Conservation (phyloP, 345 rosid genomes). For the Aegle marmelos region DNA sequence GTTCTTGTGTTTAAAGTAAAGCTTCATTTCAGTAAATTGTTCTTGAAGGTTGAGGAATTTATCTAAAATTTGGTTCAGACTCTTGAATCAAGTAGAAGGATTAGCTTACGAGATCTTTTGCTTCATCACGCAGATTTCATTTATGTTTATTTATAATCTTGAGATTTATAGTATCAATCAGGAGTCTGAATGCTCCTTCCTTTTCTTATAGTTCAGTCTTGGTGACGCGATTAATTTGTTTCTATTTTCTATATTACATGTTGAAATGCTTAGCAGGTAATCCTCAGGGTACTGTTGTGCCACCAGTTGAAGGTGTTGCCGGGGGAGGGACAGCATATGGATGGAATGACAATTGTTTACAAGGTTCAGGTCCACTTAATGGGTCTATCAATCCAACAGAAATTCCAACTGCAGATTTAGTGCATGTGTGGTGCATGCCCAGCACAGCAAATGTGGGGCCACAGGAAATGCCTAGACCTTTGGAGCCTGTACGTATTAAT, state of each 20-base stretch:
- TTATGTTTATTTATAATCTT: too few relatives aligned
- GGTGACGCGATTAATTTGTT: neutral
- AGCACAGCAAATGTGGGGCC: conserved; percentile 77
- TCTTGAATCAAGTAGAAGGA: neutral
- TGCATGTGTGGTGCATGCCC: conserved; percentile 86
- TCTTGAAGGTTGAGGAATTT: neutral
- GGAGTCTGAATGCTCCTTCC: too few relatives aligned
- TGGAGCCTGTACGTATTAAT: conserved; percentile 70
- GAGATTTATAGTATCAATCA: too few relatives aligned
- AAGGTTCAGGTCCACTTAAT: conserved; percentile 34
- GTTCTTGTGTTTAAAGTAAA: neutral
- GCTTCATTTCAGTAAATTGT: neutral
- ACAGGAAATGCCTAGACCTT: conserved; percentile 75
- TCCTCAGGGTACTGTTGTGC: conserved; percentile 43
- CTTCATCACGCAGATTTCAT: neutral
- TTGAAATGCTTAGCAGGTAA: conserved; percentile 27
- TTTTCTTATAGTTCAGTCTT: too few relatives aligned
- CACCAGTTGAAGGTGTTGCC: conserved; percentile 96
- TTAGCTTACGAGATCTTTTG: neutral
- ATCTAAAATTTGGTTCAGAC: neutral
- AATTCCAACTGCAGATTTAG: conserved; percentile 68
- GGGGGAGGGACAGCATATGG: conserved; percentile 99
- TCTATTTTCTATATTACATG: neutral
- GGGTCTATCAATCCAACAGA: conserved; percentile 59
- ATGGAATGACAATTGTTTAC: conserved; percentile 62